phyloP scores from a whole-genome alignment of 805 yeast genomes.

The Starmera quercuum region DNA sequence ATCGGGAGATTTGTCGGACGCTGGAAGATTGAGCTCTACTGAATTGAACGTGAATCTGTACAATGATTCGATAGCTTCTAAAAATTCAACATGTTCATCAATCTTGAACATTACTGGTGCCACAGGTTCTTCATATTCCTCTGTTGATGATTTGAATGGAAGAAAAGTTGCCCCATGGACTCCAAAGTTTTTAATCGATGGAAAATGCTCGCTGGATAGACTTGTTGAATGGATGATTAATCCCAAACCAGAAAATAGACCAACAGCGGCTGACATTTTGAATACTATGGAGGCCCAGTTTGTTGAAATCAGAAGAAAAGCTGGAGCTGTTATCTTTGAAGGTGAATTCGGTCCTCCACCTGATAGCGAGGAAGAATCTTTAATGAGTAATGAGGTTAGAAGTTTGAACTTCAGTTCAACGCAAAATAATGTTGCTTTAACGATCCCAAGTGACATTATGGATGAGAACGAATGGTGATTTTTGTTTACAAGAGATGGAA shows the following conservation, averaged over 20 bases:
- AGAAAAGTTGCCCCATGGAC: constrained; percentile 71
- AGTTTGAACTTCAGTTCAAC: constrained; percentile 11
- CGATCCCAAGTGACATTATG: constrained; percentile 14
- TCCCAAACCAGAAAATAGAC: constrained; percentile 75
- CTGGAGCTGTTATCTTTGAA: constrained; percentile 92
- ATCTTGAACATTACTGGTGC: constrained; percentile 15
- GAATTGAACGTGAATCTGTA: constrained; percentile 36
- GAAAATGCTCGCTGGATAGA: constrained; percentile 63
- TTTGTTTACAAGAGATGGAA: too few relatives aligned
- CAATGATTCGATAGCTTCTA: constrained; percentile 16
- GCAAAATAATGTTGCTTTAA: constrained; percentile 5
- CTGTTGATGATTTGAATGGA: constrained; percentile 12
- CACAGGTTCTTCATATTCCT: constrained; percentile 21
- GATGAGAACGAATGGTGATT: constrained; percentile 16
- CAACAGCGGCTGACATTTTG: constrained; percentile 70
- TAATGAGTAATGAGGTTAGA: constrained; percentile 14
- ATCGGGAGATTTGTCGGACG: constrained; percentile 92
- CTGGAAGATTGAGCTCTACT: constrained; percentile 75
- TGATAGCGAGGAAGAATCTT: constrained; percentile 24
- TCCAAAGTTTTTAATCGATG: constrained; percentile 74
- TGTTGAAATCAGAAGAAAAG: constrained; percentile 74
- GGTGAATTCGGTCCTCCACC: constrained; percentile 90
- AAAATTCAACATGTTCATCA: constrained; percentile 16
- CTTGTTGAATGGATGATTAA: constrained; percentile 84
- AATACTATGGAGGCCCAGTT: constrained; percentile 63